Percentiles rank a stretch among this genome's conserved stretches.
Conservation (phyloP, 805 yeast species). For the Cyberlindnera nakhonratchasimensis region DNA sequence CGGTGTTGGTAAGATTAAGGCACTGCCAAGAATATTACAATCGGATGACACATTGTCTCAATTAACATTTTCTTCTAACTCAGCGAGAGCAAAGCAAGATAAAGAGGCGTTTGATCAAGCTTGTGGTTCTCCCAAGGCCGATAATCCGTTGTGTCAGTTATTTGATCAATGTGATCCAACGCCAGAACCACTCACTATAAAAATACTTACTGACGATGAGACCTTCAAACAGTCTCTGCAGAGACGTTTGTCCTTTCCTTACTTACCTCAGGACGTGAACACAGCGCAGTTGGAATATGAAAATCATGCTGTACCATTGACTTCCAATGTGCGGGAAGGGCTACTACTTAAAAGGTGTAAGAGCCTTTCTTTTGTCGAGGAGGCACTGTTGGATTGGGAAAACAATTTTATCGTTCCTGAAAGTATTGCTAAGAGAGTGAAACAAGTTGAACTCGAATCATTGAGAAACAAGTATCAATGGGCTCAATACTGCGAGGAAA, state of each 20-base stretch:
- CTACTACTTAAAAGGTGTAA: slow-evolving; percentile 29
- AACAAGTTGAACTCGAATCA: slow-evolving; percentile 7
- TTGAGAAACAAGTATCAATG: not conserved
- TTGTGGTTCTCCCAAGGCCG: not conserved
- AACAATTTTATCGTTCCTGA: slow-evolving; percentile 12
- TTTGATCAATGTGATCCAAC: not conserved
- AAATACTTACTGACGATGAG: slow-evolving; percentile 14
- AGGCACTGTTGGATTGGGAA: slow-evolving; percentile 13
- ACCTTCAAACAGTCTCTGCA: slow-evolving; percentile 10
- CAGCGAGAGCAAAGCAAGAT: not conserved
- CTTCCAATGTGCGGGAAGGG: slow-evolving; percentile 1
- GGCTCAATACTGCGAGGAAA: slow-evolving; percentile 1
- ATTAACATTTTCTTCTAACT: slow-evolving; percentile 4
- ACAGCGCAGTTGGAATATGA: slow-evolving; percentile 26
- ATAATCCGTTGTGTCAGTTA: not conserved
- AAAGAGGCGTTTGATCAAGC: not conserved
- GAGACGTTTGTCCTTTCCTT: slow-evolving; percentile 41
- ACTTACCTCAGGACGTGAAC: slow-evolving; percentile 32
- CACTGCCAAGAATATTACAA: slow-evolving; percentile 24
- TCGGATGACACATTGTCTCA: slow-evolving; percentile 17
- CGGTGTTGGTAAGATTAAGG: slow-evolving; percentile 28
- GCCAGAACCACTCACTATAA: not conserved
- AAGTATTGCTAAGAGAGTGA: slow-evolving; percentile 12
- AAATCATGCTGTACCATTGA: slow-evolving; percentile 20
- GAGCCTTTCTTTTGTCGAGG: slow-evolving; percentile 36